These are phyloP conservation scores for Umbelopsis isabellina DNA, from an alignment of 192 early-diverging fungal species.

Conservation along the genomic window DNA sequence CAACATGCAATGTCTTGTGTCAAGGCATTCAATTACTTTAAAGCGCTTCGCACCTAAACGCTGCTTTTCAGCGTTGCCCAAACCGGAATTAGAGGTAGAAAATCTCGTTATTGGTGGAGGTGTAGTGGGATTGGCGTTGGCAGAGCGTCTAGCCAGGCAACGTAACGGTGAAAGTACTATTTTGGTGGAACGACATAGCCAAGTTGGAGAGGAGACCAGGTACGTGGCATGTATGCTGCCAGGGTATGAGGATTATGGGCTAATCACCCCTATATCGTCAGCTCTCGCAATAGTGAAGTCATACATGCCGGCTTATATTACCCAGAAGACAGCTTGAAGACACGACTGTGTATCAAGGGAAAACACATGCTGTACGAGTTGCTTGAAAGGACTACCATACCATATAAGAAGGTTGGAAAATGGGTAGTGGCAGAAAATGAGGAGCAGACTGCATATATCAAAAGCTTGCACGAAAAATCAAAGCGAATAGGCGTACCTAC, in stretches of 20 bases:
- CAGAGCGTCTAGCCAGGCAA: constrained; percentile 57
- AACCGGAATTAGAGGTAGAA: constrained; percentile 59
- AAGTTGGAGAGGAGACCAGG: constrained; percentile 73
- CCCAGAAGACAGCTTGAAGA: constrained; percentile 73
- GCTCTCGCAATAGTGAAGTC: constrained; percentile 86
- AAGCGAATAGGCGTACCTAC: constrained; percentile 53
- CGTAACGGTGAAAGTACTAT: constrained; percentile 51
- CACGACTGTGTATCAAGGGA: constrained; percentile 75
- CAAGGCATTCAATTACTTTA: not conserved
- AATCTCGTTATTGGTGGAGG: constrained; percentile 80
- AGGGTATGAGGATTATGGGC: not conserved
- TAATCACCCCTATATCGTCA: constrained; percentile 14
- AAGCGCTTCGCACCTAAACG: not conserved
- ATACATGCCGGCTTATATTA: constrained; percentile 92
- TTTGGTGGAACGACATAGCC: constrained; percentile 69
- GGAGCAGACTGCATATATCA: constrained; percentile 57
- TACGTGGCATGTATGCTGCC: constrained; percentile 8
- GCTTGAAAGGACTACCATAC: constrained; percentile 53
- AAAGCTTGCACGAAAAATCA: constrained; percentile 59
- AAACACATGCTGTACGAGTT: constrained; percentile 71
- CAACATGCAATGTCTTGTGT: not conserved
- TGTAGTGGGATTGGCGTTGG: constrained; percentile 80
- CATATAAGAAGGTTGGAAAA: constrained; percentile 65
- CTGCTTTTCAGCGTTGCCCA: not conserved
- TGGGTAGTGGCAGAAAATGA: constrained; percentile 74